Base-by-base conservation (phyloP, 805 yeast species). In the Debaryomyces prosopidis region DNA sequence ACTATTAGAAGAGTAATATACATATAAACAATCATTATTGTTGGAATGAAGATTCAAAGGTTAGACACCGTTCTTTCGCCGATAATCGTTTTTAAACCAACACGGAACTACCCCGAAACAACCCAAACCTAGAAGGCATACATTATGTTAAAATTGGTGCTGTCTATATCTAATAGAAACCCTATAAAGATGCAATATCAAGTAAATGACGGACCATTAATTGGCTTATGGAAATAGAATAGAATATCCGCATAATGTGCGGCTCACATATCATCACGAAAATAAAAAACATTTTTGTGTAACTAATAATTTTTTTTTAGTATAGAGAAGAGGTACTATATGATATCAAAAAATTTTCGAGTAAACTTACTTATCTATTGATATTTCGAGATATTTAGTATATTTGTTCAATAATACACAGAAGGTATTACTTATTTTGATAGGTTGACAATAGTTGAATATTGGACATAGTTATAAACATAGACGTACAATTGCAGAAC, bases 231-330 rank as follows among this genome's bases (percentile, higher is more conserved):
- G 26, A 4, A 23, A 23, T 7, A 23, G 26, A 23, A 23, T 10
- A 23, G 26, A 23, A 23, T 10, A 23, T 11, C 33, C 33, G 33
- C 33, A 5, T 30, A 9, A 7, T 6, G 7, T 11, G 33, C 14
- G 33, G 33, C 33, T 18, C 37, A 5, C 5, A 34, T n/a, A 32
- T 40, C 23, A 31, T 12, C 28, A 7, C 19, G n/a, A 20, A 40
- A 18, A 39, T 12, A 19, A 36, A 36, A 36, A 36, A 23, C 32
- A 30, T 5, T 27, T 39, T 39, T 39, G 41, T 39, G 41, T 39
- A 39, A 39, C 12, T 2, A 17, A 34, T 17, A 15, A 34, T 15
- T 34, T 34, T 34, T 18, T 23, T 23, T 23, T 7, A 20, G 26
- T 23, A 34, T 34, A 34, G 37, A 34, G 23, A 18, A 34, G 37